Evolutionary conservation across 2,329 filamentous ascomycete genomes (phyloP), one percentile per base, ranked within the genome.

Genomic region (Arachnomyces sp.): DNA sequence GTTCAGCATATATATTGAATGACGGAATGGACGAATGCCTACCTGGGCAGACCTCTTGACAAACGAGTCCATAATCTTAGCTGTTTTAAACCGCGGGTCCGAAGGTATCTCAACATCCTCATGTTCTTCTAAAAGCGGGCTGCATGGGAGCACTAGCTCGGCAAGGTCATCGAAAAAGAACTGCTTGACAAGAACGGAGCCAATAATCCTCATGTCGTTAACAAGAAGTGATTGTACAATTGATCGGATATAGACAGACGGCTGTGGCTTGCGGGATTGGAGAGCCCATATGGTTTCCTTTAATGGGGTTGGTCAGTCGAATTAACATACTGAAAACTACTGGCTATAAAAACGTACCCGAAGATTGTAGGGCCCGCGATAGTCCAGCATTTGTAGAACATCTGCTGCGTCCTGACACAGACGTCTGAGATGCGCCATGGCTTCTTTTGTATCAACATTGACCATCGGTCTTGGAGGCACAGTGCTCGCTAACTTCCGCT

Each of bases 401-500:
- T 89, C 81, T 17, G 76, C 67, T 2, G 81, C 82, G 59, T 94
- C 86, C 41, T 75, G 68, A 45, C 83, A 84, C 18, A 95, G 65
- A 33, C 79, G 76, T 42, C 73, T 73, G 46, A 95, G 71, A 50
- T 85, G 81, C 14, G 65, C 65, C 47, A 82, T 75, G 0, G 88
- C 84, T 11, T 81, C 75, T 50, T 85, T 82, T 17, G 75, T 77
- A 2, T 89, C 68, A 30, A 50, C 58, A 39, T 86, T 74, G 8
- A 95, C 84, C 51, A 95, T 90, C 0, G 90, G 89, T 7, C 90
- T 77, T 6, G 92, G 92, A 3, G 92, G 92, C 53, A 95, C 89
- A 0, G 88, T 95, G 50, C 88, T 95, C 1, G 92, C 89, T 25
- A 98, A 71, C 47, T 83, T 83, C n/a, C 89, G 77, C 57, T 98